These are phyloP conservation scores for Fusarium dlaminii DNA, from an alignment of 2,329 filamentous ascomycete genomes.

Conservation along the genomic window DNA sequence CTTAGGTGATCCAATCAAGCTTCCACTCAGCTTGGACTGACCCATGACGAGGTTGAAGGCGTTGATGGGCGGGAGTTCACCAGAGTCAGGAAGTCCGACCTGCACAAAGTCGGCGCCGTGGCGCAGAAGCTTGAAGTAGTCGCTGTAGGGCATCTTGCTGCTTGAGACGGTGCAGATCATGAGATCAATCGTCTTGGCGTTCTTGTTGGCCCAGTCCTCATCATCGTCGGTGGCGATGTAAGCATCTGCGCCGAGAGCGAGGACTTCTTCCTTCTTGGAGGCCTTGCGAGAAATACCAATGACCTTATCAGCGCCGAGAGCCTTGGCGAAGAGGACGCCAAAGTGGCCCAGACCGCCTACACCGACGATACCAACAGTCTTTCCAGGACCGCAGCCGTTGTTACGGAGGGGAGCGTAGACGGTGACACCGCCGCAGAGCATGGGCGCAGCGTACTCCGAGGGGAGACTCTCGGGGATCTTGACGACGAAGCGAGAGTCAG, in stretches of 20 bases:
- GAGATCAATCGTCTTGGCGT: conserved; percentile 62
- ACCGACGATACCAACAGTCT: conserved; percentile 72
- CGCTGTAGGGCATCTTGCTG: conserved; percentile 64
- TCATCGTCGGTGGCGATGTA: conserved; percentile 56
- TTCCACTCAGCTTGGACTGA: conserved; percentile 56
- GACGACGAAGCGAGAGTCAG: conserved; percentile 55
- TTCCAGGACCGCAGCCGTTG: conserved; percentile 72
- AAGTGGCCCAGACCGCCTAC: conserved; percentile 75
- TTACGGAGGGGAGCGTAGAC: conserved; percentile 69
- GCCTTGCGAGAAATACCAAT: conserved; percentile 65
- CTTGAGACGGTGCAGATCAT: conserved; percentile 67
- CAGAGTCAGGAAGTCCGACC: conserved; percentile 55
- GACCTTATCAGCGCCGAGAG: conserved; percentile 68
- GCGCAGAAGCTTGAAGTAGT: conserved; percentile 69
- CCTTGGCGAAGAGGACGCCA: conserved; percentile 72
- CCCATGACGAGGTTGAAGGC: conserved; percentile 37
- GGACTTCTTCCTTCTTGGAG: conserved; percentile 63
- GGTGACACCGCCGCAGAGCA: conserved; percentile 77
- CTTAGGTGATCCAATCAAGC: conserved; percentile 57
- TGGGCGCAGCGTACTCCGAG: conserved; percentile 61
- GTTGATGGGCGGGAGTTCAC: conserved; percentile 37
- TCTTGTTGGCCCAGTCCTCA: conserved; percentile 61
- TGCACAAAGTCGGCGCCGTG: conserved; percentile 70
- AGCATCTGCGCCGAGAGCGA: conserved; percentile 65
- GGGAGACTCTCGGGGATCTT: conserved; percentile 55